Percentiles rank a stretch among this genome's conserved stretches.
Evolutionary conservation across 1,284 basidiomycete genomes (phyloP).

Genomic region (Rhizoctonia solani): DNA sequence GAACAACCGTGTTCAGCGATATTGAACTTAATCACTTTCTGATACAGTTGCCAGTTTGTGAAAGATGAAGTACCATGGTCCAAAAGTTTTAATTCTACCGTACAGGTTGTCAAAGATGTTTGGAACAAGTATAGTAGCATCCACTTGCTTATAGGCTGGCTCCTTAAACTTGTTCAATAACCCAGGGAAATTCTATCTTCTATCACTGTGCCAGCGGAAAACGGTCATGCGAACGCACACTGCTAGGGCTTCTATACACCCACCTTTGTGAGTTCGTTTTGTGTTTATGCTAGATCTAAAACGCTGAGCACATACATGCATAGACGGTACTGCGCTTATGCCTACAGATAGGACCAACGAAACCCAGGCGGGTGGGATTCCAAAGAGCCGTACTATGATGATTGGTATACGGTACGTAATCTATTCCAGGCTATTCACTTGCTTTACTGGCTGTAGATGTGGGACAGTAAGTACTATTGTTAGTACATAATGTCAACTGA

Average conservation of each 20-base stretch:
- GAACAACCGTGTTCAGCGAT: neutral
- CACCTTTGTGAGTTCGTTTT: conserved; percentile 12
- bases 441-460: neutral
- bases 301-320: neutral
- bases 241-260: conserved; percentile 13
- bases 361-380: conserved; percentile 23
- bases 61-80: conserved; percentile 19
- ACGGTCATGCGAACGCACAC: conserved; percentile 8
- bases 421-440: neutral
- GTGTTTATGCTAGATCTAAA: neutral
- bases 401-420: conserved; percentile 20
- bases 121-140: conserved; percentile 9
- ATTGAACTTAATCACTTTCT: neutral
- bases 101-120: conserved; percentile 1
- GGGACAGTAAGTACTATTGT: conserved; percentile 23
- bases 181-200: conserved; percentile 19
- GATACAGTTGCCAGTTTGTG: conserved; percentile 9
- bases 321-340: conserved; percentile 21
- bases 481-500: neutral
- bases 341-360: conserved; percentile 22
- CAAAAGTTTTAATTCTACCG: conserved; percentile 16
- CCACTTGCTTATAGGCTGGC: neutral
- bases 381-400: conserved; percentile 22
- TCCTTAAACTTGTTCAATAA: neutral
- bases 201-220: conserved; percentile 18